These are phyloP conservation scores for Diversispora epigaea DNA, from an alignment of 192 early-diverging fungal species.

Conservation along the genomic window DNA sequence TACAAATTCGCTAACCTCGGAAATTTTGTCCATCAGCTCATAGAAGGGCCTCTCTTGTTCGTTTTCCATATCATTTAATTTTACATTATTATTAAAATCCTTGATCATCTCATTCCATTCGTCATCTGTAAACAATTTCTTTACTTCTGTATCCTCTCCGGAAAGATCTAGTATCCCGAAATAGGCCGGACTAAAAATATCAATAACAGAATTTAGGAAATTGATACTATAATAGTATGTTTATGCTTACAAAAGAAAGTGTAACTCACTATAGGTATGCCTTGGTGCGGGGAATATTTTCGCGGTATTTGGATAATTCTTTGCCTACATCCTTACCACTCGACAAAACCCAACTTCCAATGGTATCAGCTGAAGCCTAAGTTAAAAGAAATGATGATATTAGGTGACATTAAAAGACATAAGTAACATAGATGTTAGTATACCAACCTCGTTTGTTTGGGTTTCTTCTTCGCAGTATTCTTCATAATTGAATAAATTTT, in stretches of 20 bases:
- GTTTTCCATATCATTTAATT: constrained; percentile 8
- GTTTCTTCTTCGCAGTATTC: too few relatives aligned
- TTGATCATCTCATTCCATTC: constrained; percentile 28
- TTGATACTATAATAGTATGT: background rate
- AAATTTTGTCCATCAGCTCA: constrained; percentile 25
- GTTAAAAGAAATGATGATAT: too few relatives aligned
- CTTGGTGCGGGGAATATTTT: constrained; percentile 18
- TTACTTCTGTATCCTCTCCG: constrained; percentile 23
- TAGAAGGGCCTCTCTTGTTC: background rate
- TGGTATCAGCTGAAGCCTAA: too few relatives aligned
- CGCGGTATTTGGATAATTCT: constrained; percentile 3
- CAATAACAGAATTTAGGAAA: constrained; percentile 21
- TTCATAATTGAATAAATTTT: too few relatives aligned
- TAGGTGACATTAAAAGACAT: too few relatives aligned
- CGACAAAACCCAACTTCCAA: too few relatives aligned
- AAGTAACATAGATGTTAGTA: too few relatives aligned
- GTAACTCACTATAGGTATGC: constrained; percentile 24
- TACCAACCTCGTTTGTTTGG: too few relatives aligned
- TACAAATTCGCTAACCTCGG: constrained; percentile 9
- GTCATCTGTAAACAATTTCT: constrained; percentile 27
- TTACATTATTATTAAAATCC: constrained; percentile 20
- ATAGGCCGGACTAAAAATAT: constrained; percentile 27
- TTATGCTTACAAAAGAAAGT: constrained; percentile 2
- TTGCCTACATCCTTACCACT: too few relatives aligned
- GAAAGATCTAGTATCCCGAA: constrained; percentile 25